phyloP scores from a whole-genome alignment of 257 asterid species.

The Misopates orontium region DNA sequence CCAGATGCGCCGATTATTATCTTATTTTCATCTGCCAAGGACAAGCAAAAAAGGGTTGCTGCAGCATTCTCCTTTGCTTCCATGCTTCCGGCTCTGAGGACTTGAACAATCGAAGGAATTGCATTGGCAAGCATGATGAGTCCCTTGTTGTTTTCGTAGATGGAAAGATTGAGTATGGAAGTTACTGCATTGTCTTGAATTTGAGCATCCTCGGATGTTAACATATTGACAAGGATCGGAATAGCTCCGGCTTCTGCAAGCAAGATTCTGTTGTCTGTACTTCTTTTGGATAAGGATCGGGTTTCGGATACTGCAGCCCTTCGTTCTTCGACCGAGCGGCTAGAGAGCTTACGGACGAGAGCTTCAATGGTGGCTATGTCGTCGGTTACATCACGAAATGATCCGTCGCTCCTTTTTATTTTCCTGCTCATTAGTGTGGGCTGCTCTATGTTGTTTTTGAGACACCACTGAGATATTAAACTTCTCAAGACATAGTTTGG shows the following conservation, averaged over 20 bases:
- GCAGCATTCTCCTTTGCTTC: conserved; percentile 95
- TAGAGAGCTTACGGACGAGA: conserved; percentile 69
- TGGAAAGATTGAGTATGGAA: conserved; percentile 78
- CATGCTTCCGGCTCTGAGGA: conserved; percentile 85
- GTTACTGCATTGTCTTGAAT: conserved; percentile 91
- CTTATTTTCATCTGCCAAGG: conserved; percentile 84
- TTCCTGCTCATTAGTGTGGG: conserved; percentile 55
- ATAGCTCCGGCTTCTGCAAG: conserved; percentile 93
- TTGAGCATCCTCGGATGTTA: conserved; percentile 63
- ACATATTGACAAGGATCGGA: conserved; percentile 64
- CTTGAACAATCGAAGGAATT: conserved; percentile 82
- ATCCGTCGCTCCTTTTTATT: conserved; percentile 76
- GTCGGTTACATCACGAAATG: conserved; percentile 71
- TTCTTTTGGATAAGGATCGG: conserved; percentile 79
- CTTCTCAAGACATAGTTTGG: conserved; percentile 82
- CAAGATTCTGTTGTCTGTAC: conserved; percentile 86
- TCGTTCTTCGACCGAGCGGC: conserved; percentile 58
- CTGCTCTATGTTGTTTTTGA: conserved; percentile 63
- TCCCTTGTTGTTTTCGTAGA: conserved; percentile 71
- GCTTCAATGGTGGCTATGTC: conserved; percentile 66
- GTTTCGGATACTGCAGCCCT: conserved; percentile 78
- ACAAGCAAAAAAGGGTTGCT: conserved; percentile 83
- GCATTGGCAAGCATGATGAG: conserved; percentile 90
- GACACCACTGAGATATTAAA: conserved; percentile 81
- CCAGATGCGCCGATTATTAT: conserved; percentile 94